Evolutionary conservation across 176 grass and related monocot genomes (phyloP).

Genomic region (Zea mays): Zm-B73-REFERENCE-NAM-5.0 NC_050100.1:80845501-80846000

Average conservation of each 20-base stretch:
- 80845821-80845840: conserved; percentile 64
- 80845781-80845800: conserved; percentile 29
- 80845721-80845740: conserved; percentile 61
- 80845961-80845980: background rate
- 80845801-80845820: conserved; percentile 47
- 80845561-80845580: conserved; percentile 6
- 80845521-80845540: background rate
- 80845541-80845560: background rate
- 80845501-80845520: conserved; percentile 12
- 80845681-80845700: conserved; percentile 36
- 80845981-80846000: background rate
- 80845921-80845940: background rate
- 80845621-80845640: conserved; percentile 28
- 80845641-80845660: background rate
- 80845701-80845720: conserved; percentile 78
- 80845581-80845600: conserved; percentile 40
- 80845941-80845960: background rate
- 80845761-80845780: conserved; percentile 48
- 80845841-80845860: conserved; percentile 40
- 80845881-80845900: conserved; percentile 26
- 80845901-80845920: conserved; percentile 9
- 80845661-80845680: conserved; percentile 39
- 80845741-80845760: conserved; percentile 78
- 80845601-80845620: conserved; percentile 36
- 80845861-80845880: conserved; percentile 69